These are phyloP conservation scores for Nicotiana attenuata DNA, from an alignment of 257 asterid species.

Conservation along the genomic window DNA sequence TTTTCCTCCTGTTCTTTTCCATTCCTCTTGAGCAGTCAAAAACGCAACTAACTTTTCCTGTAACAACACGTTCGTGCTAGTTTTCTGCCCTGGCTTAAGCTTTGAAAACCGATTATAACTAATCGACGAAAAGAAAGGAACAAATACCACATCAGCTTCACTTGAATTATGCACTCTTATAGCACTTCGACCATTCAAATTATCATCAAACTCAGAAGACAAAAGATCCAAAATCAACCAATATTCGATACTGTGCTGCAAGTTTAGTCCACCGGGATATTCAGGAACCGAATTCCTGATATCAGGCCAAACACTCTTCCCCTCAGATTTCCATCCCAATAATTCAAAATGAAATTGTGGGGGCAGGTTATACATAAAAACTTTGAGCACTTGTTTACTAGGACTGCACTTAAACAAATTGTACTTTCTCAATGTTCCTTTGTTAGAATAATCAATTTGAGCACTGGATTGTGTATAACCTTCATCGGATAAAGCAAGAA, in stretches of 20 bases:
- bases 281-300: constrained; percentile 45
- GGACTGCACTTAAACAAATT: constrained; percentile 28
- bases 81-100: constrained; percentile 40
- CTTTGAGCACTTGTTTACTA: constrained; percentile 46
- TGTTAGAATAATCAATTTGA: neutral
- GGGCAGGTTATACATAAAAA: constrained; percentile 87
- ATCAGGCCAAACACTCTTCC: constrained; percentile 72
- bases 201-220: constrained; percentile 42
- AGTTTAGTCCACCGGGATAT: constrained; percentile 86
- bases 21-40: constrained; percentile 55
- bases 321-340: constrained; percentile 57
- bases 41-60: constrained; percentile 70
- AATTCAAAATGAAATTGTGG: constrained; percentile 72
- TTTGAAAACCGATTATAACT: constrained; percentile 70
- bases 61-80: constrained; percentile 40
- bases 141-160: constrained; percentile 87
- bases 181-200: constrained; percentile 45
- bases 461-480: constrained; percentile 11
- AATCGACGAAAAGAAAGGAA: constrained; percentile 83
- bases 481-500: constrained; percentile 21
- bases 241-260: constrained; percentile 94
- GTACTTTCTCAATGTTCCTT: constrained; percentile 15
- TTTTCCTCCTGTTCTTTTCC: constrained; percentile 77
- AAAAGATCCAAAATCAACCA: constrained; percentile 88
- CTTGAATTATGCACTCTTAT: constrained; percentile 59